Evolutionary conservation across 129 eudicot species (phyloP), one percentile per base, ranked within the genome.

Genomic region (Flaveria linearis): DNA sequence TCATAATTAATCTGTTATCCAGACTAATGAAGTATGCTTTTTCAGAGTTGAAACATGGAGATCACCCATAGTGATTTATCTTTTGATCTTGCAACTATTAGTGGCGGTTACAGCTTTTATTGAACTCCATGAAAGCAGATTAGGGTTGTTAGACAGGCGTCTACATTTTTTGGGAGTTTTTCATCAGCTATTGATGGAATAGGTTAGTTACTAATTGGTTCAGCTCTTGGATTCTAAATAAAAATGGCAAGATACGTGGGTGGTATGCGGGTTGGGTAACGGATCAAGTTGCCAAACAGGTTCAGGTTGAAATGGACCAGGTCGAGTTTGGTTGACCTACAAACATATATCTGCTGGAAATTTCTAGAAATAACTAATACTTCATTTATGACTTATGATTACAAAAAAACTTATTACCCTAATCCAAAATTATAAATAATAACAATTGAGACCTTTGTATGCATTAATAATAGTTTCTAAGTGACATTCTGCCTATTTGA

Each of bases 21-120:
- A 26, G 36, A 69, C 45, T 75, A 28, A 75, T 58, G 50, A 36
- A 43, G 43, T 61, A 42, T 41, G 56, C 2, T 73, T 69, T 81
- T 81, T 53, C 89, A 82, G 85, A 82, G 83, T 82, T 16, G 78
- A 82, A 75, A 79, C 84, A 16, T 64, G 85, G 86, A 79, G 76
- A 47, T 86, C 89, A 2, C 86, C 80, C 2, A 26, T 68, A 71
- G 78, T 79, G 76, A 74, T 82, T 55, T 86, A 82, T 76, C 83
- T 73, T 49, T 80, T 87, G 81, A 60, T 84, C 53, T 18, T 83
- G 65, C 85, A 86, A 84, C 80, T 83, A 63, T 23, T 80, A 77
- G 86, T 69, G 53, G 85, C 75, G 43, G 43, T 82, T 41, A 42
- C 71, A 17, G 86, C 89, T 80, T 76, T 82, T 57, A 64, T 72